Conservation (phyloP, 140 eudicot species). For the Erigeron philadelphicus region DNA sequence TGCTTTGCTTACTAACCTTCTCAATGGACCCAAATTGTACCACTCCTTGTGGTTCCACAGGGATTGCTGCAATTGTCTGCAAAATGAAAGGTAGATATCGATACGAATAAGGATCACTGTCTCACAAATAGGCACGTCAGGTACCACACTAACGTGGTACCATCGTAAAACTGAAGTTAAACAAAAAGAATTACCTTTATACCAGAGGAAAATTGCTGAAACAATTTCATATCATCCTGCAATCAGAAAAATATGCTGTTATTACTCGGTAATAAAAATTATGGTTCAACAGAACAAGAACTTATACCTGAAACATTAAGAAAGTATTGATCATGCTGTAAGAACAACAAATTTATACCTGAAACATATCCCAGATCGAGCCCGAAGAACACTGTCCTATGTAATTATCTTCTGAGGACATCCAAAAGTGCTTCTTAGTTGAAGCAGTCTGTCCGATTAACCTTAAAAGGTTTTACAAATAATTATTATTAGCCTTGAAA, state of each 20-base stretch:
- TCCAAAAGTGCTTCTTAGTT: constrained; percentile 64
- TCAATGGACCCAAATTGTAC: constrained; percentile 83
- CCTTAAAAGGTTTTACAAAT: constrained; percentile 32
- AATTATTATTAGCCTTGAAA: constrained; percentile 15
- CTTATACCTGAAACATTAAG: background rate
- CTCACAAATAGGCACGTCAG: constrained; percentile 15
- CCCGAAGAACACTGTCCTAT: constrained; percentile 34
- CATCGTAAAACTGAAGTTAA: constrained; percentile 21
- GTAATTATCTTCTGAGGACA: constrained; percentile 45
- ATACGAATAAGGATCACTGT: constrained; percentile 16
- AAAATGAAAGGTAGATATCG: constrained; percentile 26
- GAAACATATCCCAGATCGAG: constrained; percentile 38
- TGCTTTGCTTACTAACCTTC: constrained; percentile 47
- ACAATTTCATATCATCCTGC: constrained; percentile 55
- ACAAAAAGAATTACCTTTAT: constrained; percentile 52
- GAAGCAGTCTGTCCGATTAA: constrained; percentile 73
- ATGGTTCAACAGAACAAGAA: background rate
- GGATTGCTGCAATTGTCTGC: constrained; percentile 84
- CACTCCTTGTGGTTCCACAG: constrained; percentile 81
- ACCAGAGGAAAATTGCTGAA: constrained; percentile 56
- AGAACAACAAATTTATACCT: constrained; percentile 36
- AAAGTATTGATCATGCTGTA: background rate
- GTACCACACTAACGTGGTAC: constrained; percentile 29
- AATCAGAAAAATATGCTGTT: background rate
- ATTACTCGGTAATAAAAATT: background rate